These are phyloP conservation scores for Immersiporthe knoxdaviesiana DNA, from an alignment of 2,329 filamentous ascomycete species.

Conservation along the genomic window DNA sequence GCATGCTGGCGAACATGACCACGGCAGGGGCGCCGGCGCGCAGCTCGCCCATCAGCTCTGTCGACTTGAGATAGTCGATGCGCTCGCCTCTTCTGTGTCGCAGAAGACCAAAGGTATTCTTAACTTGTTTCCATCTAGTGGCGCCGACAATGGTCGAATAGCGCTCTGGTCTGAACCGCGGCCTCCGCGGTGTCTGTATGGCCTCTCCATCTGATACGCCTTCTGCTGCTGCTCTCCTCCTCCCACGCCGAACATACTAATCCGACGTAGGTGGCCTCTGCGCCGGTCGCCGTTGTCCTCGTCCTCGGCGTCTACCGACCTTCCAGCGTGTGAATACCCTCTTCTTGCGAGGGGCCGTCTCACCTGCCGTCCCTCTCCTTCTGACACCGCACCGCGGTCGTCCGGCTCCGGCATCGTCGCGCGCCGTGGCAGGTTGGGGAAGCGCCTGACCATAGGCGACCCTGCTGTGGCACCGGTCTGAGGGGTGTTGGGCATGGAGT, in stretches of 20 bases:
- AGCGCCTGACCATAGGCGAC: constrained; percentile 47
- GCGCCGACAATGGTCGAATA: constrained; percentile 70
- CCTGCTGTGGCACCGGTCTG: constrained; percentile 49
- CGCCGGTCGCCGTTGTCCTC: constrained; percentile 43
- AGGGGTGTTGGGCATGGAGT: constrained; percentile 70
- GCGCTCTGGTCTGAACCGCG: constrained; percentile 66
- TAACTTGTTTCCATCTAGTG: constrained; percentile 91
- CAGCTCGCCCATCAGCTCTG: constrained; percentile 93
- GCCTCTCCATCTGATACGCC: constrained; percentile 66
- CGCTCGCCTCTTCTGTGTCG: constrained; percentile 83
- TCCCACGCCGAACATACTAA: constrained; percentile 68
- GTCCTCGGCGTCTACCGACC: constrained; percentile 53
- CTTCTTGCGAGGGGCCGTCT: constrained; percentile 20
- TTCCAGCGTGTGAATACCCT: constrained; percentile 24
- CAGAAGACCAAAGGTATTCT: constrained; percentile 80
- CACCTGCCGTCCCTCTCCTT: constrained; percentile 63
- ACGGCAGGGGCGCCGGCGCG: constrained; percentile 91
- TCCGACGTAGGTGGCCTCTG: constrained; percentile 63
- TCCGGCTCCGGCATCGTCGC: constrained; percentile 68
- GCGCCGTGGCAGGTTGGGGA: constrained; percentile 64
- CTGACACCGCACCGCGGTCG: constrained; percentile 68
- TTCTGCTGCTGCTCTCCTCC: constrained; percentile 50
- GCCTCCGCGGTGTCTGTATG: constrained; percentile 54
- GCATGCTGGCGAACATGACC: constrained; percentile 94
- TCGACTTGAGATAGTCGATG: constrained; percentile 92